Base-by-base conservation (phyloP, 2,329 filamentous ascomycete species). In the Ceratocystis colombiana region DNA sequence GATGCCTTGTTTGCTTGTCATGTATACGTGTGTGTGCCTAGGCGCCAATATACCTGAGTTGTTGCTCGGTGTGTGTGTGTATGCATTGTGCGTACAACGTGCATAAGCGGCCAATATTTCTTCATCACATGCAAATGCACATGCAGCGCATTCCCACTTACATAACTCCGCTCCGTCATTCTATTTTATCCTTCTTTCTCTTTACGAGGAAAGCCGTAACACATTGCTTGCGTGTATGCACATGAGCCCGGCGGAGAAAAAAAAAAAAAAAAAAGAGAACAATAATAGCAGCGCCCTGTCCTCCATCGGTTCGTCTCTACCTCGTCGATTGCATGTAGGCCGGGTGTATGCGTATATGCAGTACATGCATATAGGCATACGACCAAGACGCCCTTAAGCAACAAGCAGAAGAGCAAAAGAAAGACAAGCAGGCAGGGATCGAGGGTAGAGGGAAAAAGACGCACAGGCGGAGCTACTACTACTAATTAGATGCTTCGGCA, bases 401-500 rank as follows among this genome's bases (percentile, higher is more conserved):
- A 37, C 2, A 37, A 41, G 37, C 2, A 41, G 10, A 41, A 41
- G 37, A 2, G 37, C 37, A 41, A 12, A 12, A 12, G 37, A 41
- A 12, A 8, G 8, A 41, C 3, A 41, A 41, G 8, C 37, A 41
- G 10, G 37, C 37, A 41, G 10, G 37, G 37, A 41, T 41, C 8
- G 0, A 41, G 37, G 37, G 8, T 41, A 64, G n/a, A 12, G 44
- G 37, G 46, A 57, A 41, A 65, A 33, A 48, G 17, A 20, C 33
- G 30, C 53, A 57, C 53, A 57, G 53, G 53, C 53, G 53, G 53
- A 57, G 53, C 53, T 57, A 57, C 22, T 12, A 30, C 53, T 57
- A 17, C 53, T 57, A 37, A 57, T 41, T 57, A 17, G 30, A 46
- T 28, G 53, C 53, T 57, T 57, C 53, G 53, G 53, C 53, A 57